Percentiles rank a stretch among this genome's conserved stretches.
Evolutionary conservation across 75 land plant genomes (phyloP).

Genomic region (Larix kaempferi): DNA sequence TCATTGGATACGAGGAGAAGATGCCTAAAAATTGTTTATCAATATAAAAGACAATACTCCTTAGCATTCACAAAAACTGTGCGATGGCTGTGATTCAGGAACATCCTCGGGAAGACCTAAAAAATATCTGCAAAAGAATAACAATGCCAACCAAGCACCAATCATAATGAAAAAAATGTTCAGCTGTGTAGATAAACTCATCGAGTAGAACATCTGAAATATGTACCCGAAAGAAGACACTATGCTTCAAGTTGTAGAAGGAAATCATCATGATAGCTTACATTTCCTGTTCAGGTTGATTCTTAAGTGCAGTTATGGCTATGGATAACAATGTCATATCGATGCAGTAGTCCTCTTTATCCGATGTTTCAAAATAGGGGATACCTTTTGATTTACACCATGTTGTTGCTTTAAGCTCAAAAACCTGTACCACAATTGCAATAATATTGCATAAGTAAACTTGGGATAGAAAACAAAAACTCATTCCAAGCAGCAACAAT

Average conservation of each 20-base stretch:
- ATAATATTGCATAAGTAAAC: no score
- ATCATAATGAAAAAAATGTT: not conserved
- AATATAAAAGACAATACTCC: not conserved
- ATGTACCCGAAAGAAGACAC: not conserved
- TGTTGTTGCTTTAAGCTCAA: constrained; percentile 66
- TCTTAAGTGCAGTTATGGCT: constrained; percentile 54
- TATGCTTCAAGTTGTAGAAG: not conserved
- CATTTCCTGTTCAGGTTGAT: constrained; percentile 54
- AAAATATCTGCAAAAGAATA: not conserved
- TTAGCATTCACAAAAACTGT: not conserved
- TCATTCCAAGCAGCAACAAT: not conserved
- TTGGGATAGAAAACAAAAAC: not conserved
- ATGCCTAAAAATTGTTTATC: not conserved
- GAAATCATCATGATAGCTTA: constrained; percentile 18
- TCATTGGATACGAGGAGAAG: not conserved
- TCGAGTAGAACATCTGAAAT: not conserved
- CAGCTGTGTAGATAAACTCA: not conserved
- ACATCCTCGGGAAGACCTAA: not conserved
- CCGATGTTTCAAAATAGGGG: constrained; percentile 88
- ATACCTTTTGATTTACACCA: constrained; percentile 77
- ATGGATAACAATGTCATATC: constrained; percentile 67
- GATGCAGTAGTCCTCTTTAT: constrained; percentile 67
- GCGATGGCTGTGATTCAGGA: constrained; percentile 1
- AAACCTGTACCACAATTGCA: constrained; percentile 36
- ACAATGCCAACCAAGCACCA: not conserved